These are phyloP conservation scores for Haplographium delicatum DNA, from an alignment of 495 filamentous ascomycete genomes.

Conservation along the genomic window DNA sequence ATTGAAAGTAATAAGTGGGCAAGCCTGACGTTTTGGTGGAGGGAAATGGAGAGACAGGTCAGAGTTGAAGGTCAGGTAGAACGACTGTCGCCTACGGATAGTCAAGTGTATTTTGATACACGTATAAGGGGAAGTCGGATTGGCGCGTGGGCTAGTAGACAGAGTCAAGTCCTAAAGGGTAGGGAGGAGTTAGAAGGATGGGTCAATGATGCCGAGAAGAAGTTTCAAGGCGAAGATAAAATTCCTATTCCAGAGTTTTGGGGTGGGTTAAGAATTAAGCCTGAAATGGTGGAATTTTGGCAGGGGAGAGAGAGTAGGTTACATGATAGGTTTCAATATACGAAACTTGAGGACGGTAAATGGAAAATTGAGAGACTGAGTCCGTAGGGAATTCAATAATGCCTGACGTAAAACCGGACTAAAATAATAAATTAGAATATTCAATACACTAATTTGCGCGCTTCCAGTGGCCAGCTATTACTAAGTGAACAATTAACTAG, in stretches of 20 bases:
- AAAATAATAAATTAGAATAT: too few relatives aligned
- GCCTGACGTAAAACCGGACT: too few relatives aligned
- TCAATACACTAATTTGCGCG: too few relatives aligned
- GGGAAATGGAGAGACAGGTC: constrained; percentile 75
- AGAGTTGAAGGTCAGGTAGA: constrained; percentile 72
- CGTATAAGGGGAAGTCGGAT: constrained; percentile 72
- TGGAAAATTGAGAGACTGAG: constrained; percentile 59
- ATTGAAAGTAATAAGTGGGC: constrained; percentile 61
- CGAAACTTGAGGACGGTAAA: constrained; percentile 42
- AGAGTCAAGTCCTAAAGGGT: constrained; percentile 52
- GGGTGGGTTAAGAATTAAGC: constrained; percentile 84
- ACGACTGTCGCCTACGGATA: constrained; percentile 65
- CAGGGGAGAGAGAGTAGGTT: constrained; percentile 81
- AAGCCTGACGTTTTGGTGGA: constrained; percentile 72
- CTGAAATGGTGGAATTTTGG: constrained; percentile 90
- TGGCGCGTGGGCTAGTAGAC: constrained; percentile 89
- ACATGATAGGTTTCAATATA: constrained; percentile 91
- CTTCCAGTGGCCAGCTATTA: too few relatives aligned
- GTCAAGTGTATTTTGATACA: constrained; percentile 83
- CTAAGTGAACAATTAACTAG: too few relatives aligned
- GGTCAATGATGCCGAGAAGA: constrained; percentile 65
- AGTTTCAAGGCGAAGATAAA: constrained; percentile 65
- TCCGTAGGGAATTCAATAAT: too few relatives aligned
- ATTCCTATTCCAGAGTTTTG: constrained; percentile 92
- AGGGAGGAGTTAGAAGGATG: constrained; percentile 49